Base-by-base conservation (phyloP, 139 green algal genomes). In the Bryopsis sp. region DNA sequence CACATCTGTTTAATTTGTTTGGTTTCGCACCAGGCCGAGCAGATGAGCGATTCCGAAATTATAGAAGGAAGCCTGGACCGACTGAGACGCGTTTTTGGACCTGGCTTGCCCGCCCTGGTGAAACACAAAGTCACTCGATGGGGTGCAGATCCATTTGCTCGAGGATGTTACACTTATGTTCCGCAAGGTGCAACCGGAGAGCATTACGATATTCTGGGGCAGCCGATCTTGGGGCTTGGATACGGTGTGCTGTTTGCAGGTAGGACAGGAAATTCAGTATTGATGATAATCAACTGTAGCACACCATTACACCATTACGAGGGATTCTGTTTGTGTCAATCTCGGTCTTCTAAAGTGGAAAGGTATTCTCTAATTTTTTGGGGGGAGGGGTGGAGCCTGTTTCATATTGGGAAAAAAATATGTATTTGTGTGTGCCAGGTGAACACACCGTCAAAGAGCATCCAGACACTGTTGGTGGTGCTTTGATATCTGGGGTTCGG, bases 391-490 rank as follows among this genome's bases (percentile, higher is more conserved):
- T n/a, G n/a, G n/a, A n/a, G n/a, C n/a, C n/a, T n/a, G n/a, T n/a
- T n/a, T n/a, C n/a, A n/a, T n/a, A n/a, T n/a, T n/a, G n/a, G n/a
- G n/a, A n/a, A n/a, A n/a, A n/a, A n/a, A n/a, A n/a, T n/a, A n/a
- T n/a, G n/a, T n/a, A n/a, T n/a, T n/a, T n/a, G n/a, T n/a, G n/a
- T n/a, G n/a, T n/a, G n/a, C n/a, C n/a, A n/a, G n/a, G 89, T 4
- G 89, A 95, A 76, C 86, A 92, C 77, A 94, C 89, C 15, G 43
- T 50, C 38, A 69, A 69, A 22, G 24, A 92, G 74, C 88, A 95
- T 68, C 88, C 84, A 7, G 89, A 95, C 72, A 95, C 89, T 0
- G 87, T 95, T 34, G 89, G 89, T 24, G 89, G 89, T 15, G 89
- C 89, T 37, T 86, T 94, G 81, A 75, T 95, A 36, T 86, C 76